Conservation (phyloP, 345 rosid species). For the Cardamine resedifolia region DNA sequence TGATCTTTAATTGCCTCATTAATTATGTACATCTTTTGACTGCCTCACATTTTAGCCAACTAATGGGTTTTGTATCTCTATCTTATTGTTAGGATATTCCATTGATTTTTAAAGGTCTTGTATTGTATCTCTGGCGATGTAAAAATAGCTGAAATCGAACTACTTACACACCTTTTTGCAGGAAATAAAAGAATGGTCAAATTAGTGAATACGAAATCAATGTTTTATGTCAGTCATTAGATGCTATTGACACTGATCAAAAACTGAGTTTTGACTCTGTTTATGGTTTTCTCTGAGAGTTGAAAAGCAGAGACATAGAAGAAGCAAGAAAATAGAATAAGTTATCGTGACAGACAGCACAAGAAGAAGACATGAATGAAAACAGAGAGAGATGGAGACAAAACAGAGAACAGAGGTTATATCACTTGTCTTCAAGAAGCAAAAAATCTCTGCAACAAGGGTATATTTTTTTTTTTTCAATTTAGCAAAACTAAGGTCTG, state of each 20-base stretch:
- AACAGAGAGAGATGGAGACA: conserved; percentile 35
- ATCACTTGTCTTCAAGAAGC: conserved; percentile 18
- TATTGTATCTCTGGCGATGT: conserved; percentile 13
- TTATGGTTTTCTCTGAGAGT: conserved; percentile 26
- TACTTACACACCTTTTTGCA: conserved; percentile 6
- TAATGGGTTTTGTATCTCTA: conserved; percentile 20
- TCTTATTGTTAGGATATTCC: conserved; percentile 9
- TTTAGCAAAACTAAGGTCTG: conserved; percentile 28
- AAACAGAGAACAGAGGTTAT: conserved; percentile 33
- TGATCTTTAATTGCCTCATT: conserved; percentile 4
- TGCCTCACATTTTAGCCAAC: neutral
- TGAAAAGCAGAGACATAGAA: conserved; percentile 30
- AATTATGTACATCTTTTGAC: neutral
- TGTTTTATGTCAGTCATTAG: conserved; percentile 33
- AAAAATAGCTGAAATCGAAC: conserved; percentile 9
- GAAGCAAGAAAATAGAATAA: conserved; percentile 21
- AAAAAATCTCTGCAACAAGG: conserved; percentile 26
- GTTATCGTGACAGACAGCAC: conserved; percentile 24
- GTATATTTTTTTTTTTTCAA: neutral
- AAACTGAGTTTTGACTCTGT: conserved; percentile 29
- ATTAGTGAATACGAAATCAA: conserved; percentile 14
- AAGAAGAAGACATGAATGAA: conserved; percentile 30
- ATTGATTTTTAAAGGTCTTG: neutral
- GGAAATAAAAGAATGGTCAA: conserved; percentile 21
- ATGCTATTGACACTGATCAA: conserved; percentile 25